Conservation (phyloP, 2,329 filamentous ascomycete genomes). For the Phaeosphaeriaceae sp. region DNA sequence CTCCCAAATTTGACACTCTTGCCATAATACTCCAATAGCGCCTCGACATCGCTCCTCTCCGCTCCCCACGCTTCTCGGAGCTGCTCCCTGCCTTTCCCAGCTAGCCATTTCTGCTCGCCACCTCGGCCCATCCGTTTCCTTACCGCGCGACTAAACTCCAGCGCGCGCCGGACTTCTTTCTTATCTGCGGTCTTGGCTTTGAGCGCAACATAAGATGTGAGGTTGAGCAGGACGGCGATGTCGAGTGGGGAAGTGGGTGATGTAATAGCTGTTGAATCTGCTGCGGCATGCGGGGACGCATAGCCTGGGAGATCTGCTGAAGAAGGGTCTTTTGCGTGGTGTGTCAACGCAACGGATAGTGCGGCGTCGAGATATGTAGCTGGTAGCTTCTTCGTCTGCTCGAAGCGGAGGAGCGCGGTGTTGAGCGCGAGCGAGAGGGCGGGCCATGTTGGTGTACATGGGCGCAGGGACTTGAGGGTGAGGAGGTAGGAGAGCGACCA, state of each 20-base stretch:
- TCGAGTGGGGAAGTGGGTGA: constrained; percentile 23
- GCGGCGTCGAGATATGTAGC: constrained; percentile 30
- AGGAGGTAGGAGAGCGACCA: constrained; percentile 36
- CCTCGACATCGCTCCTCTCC: constrained; percentile 19
- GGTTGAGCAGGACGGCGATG: constrained; percentile 32
- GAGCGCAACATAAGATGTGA: constrained; percentile 25
- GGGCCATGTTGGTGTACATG: constrained; percentile 26
- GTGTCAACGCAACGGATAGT: constrained; percentile 19
- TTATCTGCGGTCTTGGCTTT: constrained; percentile 27
- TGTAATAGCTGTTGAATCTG: not conserved
- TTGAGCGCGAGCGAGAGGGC: constrained; percentile 26
- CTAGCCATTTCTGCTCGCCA: constrained; percentile 25
- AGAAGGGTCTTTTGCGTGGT: constrained; percentile 12
- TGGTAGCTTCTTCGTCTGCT: constrained; percentile 22
- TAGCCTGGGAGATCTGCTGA: constrained; percentile 16
- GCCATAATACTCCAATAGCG: constrained; percentile 31
- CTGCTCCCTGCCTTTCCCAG: constrained; percentile 10
- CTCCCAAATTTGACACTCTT: constrained; percentile 31
- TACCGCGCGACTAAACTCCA: constrained; percentile 31
- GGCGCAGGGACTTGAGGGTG: constrained; percentile 27
- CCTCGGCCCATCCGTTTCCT: constrained; percentile 23
- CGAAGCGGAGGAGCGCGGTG: constrained; percentile 23
- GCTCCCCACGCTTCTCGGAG: constrained; percentile 23
- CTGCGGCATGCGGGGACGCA: not conserved
- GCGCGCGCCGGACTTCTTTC: constrained; percentile 28